Evolutionary conservation across 371 early-diverging fungal genomes (phyloP).

Genomic region (Lichtheimia ramosa): DNA sequence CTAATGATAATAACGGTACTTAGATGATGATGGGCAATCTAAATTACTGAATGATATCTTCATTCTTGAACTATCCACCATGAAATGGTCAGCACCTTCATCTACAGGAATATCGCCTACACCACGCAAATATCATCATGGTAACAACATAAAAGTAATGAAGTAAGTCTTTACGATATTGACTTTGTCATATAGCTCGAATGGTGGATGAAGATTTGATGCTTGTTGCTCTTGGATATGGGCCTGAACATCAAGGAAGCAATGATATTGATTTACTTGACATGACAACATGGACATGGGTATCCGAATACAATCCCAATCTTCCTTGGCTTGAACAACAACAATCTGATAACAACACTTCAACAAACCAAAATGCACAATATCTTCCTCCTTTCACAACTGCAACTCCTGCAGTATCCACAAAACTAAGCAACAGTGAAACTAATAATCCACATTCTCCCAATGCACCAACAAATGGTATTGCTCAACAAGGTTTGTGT

Average conservation of each 20-base stretch:
- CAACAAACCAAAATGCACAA: not conserved
- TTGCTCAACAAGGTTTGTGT: too few species aligned
- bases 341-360: not conserved
- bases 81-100: slow-evolving; percentile 42
- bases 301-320: slow-evolving; percentile 27
- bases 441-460: not conserved
- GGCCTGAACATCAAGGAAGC: slow-evolving; percentile 17
- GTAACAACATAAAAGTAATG: slow-evolving; percentile 3
- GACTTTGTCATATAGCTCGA: slow-evolving; percentile 11
- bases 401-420: not conserved
- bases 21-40: slow-evolving; percentile 16
- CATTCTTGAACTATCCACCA: slow-evolving; percentile 29
- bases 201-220: slow-evolving; percentile 22
- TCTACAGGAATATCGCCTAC: slow-evolving; percentile 33
- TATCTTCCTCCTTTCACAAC: slow-evolving; percentile 16
- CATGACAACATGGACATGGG: slow-evolving; percentile 31
- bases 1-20: not conserved
- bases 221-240: slow-evolving; percentile 31
- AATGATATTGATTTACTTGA: slow-evolving; percentile 26
- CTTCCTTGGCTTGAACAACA: not conserved
- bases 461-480: too few species aligned
- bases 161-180: too few species aligned
- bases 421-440: slow-evolving; percentile 9
- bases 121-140: slow-evolving; percentile 45
- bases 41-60: slow-evolving; percentile 38